Percentiles rank a stretch among this genome's conserved stretches.
These are phyloP conservation scores for Chlorella ohadii DNA, from an alignment of 139 green algal species.

Conservation along the genomic window DNA sequence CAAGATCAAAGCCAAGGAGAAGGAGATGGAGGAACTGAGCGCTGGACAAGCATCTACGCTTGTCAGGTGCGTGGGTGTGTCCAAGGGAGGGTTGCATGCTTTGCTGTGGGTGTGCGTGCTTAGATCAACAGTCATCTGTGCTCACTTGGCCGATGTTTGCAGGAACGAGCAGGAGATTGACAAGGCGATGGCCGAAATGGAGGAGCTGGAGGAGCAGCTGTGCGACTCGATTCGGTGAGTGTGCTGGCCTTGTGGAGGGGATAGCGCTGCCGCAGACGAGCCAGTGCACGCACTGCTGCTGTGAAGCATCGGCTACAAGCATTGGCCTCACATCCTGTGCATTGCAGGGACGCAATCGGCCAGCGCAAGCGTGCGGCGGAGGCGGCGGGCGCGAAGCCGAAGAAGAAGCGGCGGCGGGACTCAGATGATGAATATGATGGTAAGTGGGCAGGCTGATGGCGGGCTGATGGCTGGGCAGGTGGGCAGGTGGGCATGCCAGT, in stretches of 20 bases:
- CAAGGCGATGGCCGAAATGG: conserved; percentile 74
- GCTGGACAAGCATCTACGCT: conserved; percentile 69
- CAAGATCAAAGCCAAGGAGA: conserved; percentile 85
- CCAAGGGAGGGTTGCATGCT: no score
- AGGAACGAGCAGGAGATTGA: conserved; percentile 68
- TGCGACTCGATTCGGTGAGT: conserved; percentile 75
- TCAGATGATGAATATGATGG: conserved; percentile 39
- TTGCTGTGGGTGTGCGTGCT: neutral
- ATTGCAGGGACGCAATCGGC: conserved; percentile 48
- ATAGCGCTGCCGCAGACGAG: no score
- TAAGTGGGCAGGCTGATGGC: no score
- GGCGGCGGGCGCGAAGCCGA: conserved; percentile 33
- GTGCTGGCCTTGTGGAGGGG: no score
- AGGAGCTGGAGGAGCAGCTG: conserved; percentile 89
- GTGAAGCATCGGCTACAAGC: no score
- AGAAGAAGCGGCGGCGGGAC: conserved; percentile 35
- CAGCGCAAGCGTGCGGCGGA: conserved; percentile 41
- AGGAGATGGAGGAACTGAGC: conserved; percentile 65
- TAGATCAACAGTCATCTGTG: no score
- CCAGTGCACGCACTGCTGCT: no score
- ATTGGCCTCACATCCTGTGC: no score
- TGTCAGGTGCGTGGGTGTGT: conserved; percentile 28
- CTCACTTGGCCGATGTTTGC: neutral
- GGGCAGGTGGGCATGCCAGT: no score
- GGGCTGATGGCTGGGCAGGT: no score